phyloP scores from a whole-genome alignment of 371 early-diverging fungal genomes.

The Massospora cicadina region DNA sequence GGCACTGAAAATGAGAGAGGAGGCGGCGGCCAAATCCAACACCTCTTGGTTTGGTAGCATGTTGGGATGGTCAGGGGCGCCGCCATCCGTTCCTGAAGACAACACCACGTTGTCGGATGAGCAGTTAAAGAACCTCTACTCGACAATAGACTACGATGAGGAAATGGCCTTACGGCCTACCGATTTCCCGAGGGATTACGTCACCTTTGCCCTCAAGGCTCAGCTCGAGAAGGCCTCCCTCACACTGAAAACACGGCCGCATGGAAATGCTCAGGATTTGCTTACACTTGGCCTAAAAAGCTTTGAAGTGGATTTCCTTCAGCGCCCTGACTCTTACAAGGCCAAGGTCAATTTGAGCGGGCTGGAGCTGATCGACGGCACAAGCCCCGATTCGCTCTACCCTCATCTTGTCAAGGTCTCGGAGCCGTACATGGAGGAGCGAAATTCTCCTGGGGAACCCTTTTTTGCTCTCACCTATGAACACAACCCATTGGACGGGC shows the following conservation, averaged over 20 bases:
- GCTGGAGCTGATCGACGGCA: constrained; percentile 62
- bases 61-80: constrained; percentile 35
- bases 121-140: constrained; percentile 72
- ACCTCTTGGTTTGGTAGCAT: constrained; percentile 27
- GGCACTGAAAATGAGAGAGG: constrained; percentile 27
- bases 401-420: constrained; percentile 71
- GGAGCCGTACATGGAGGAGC: constrained; percentile 21
- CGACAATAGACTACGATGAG: constrained; percentile 90
- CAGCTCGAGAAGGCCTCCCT: constrained; percentile 73
- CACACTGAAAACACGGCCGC: constrained; percentile 49
- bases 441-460: constrained; percentile 24
- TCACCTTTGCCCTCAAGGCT: constrained; percentile 43
- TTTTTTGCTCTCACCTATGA: constrained; percentile 76
- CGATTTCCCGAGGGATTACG: constrained; percentile 63
- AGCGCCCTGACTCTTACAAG: constrained; percentile 48
- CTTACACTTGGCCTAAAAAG: constrained; percentile 22
- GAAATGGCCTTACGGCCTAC: constrained; percentile 40
- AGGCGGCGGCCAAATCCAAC: background rate
- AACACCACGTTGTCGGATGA: constrained; percentile 41
- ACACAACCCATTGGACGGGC: constrained; percentile 66
- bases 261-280: constrained; percentile 40
- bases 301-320: constrained; percentile 24
- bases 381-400: constrained; percentile 51
- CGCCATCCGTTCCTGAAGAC: constrained; percentile 16
- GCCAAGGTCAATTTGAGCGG: constrained; percentile 56